These are phyloP conservation scores for Conoideocrella luteorostrata DNA, from an alignment of 2,329 filamentous ascomycete genomes.

Conservation along the genomic window DNA sequence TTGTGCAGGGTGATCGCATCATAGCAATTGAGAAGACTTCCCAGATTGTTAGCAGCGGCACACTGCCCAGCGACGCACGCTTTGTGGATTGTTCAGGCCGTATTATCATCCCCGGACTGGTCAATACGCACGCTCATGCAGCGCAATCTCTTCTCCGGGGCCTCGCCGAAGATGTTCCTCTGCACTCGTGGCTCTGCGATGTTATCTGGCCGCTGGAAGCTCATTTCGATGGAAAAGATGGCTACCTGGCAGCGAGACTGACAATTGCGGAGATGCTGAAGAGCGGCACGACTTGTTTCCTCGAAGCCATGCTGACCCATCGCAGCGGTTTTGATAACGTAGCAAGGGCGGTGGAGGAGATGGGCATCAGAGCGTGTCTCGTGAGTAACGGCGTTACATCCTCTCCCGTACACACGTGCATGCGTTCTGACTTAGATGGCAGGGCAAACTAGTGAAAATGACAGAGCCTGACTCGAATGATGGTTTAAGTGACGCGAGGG, in stretches of 20 bases:
- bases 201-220: slow-evolving; percentile 36
- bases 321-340: slow-evolving; percentile 17
- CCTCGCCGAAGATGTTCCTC: slow-evolving; percentile 40
- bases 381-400: too few species aligned
- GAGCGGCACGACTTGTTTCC: slow-evolving; percentile 43
- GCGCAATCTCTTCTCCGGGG: slow-evolving; percentile 42
- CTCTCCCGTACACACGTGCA: too few species aligned
- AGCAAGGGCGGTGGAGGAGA: slow-evolving; percentile 11
- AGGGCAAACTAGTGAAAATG: slow-evolving; percentile 10
- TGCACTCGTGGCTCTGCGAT: slow-evolving; percentile 46
- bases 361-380: slow-evolving; percentile 16
- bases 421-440: too few species aligned
- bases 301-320: slow-evolving; percentile 42
- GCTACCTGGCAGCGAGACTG: slow-evolving; percentile 39
- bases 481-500: slow-evolving; percentile 6
- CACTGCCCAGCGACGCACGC: too few species aligned
- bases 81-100: slow-evolving; percentile 29
- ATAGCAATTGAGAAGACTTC: slow-evolving; percentile 36
- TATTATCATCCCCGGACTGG: slow-evolving; percentile 19
- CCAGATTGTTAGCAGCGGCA: too few species aligned
- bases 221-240: slow-evolving; percentile 27
- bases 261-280: slow-evolving; percentile 45
- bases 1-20: slow-evolving; percentile 33
- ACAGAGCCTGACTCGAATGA: neutral
- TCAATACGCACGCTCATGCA: slow-evolving; percentile 45